These are phyloP conservation scores for Erythrobasidium hasegawianum DNA, from an alignment of 1,284 basidiomycete species.

Conservation along the genomic window DNA sequence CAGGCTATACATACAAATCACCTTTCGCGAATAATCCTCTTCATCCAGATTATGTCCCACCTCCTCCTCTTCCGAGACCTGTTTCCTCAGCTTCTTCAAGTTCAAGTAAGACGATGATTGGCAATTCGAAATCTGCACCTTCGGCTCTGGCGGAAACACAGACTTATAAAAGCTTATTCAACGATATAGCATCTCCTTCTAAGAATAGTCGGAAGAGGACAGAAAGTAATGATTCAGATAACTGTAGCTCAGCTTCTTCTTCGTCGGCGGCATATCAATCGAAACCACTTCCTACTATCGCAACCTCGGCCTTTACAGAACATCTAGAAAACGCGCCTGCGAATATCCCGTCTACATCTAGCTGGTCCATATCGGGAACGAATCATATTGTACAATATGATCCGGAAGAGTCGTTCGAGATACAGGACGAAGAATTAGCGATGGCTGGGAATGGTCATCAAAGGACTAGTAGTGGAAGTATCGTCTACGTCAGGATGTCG, in stretches of 20 bases:
- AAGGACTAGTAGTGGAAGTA: background rate
- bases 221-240: background rate
- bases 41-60: constrained; percentile 8
- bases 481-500: constrained; percentile 4
- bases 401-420: background rate
- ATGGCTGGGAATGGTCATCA: background rate
- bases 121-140: background rate
- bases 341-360: background rate
- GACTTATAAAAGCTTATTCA: background rate
- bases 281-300: background rate
- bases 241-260: background rate
- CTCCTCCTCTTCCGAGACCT: background rate
- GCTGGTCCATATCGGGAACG: background rate
- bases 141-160: background rate
- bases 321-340: background rate
- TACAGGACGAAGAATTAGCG: background rate
- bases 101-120: background rate
- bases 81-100: background rate
- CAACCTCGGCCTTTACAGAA: background rate
- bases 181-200: background rate
- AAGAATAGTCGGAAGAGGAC: background rate
- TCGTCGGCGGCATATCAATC: too few species aligned
- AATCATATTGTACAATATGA: background rate
- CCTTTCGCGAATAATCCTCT: constrained; percentile 8
- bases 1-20: background rate